Evolutionary conservation across 169 alveolate genomes (phyloP), one percentile per base, ranked within the genome.

Genomic region (Toxoplasma gondii): DNA sequence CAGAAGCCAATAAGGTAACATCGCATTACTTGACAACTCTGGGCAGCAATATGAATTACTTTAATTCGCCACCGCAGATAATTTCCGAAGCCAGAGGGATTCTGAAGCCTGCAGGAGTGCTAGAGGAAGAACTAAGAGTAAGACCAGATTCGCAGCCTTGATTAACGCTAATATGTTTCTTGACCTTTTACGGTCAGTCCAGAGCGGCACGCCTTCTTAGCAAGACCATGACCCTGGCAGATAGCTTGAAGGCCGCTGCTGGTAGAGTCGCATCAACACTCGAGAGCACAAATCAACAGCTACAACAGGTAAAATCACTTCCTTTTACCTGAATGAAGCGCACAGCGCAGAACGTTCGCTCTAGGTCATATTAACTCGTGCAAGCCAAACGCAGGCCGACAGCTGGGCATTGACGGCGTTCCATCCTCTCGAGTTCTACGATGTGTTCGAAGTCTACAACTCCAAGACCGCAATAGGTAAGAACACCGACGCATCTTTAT

Each of bases 361-460:
- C 12, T 58, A 94, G 96, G 93, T 67, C 80, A 31, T 93, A 91
- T 49, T 84, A 0, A 44, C 54, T 27, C 88, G 93, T 22, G 95
- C 93, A 43, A 80, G 39, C 53, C 95, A 93, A 84, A 64, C 95
- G 22, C 92, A 93, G 36, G 83, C 93, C 2, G 95, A 93, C 49
- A 43, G 54, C 22, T 93, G 95, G 95, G 34, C 10, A 22, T 34
- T 93, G 24, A 54, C 74, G 24, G 34, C 67, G 36, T 45, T 86
- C 49, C 87, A 93, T 54, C 83, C 34, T 19, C 38, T 44, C 43
- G 93, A 86, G 34, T 49, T 86, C 9, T 38, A 45, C 24, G 95
- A 93, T n/a, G 95, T 45, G 34, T 93, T 93, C 39, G 45, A 87
- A 10, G 83, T 49, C 31, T 58, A 34, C 31, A 53, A 86, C 29